Percentiles rank a stretch among this genome's conserved stretches.
phyloP scores from a whole-genome alignment of 306 rosid species.

The Trichosanthes truncata region DNA sequence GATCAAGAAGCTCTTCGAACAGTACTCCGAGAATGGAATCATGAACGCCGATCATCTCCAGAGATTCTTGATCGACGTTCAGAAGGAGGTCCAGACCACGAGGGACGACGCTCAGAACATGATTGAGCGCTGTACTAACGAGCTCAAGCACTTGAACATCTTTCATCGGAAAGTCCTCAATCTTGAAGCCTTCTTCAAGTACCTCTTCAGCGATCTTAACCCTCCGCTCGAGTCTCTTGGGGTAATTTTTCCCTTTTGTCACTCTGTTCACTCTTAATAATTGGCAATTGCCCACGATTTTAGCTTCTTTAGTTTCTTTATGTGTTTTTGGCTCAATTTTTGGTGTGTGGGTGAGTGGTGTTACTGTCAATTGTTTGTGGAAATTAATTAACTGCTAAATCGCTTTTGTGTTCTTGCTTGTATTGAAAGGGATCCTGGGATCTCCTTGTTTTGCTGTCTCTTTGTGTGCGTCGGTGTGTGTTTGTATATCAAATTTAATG shows the following conservation, averaged over 20 bases:
- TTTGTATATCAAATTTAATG: background rate
- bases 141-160: slow-evolving; percentile 45
- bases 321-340: background rate
- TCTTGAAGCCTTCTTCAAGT: slow-evolving; percentile 74
- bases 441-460: background rate
- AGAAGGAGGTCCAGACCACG: slow-evolving; percentile 45
- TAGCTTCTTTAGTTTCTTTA: background rate
- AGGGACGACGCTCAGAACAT: slow-evolving; percentile 49
- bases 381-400: background rate
- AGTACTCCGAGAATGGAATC: slow-evolving; percentile 64
- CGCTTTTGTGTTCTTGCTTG: background rate
- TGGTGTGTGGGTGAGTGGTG: background rate
- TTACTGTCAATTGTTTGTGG: background rate
- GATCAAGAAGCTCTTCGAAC: slow-evolving; percentile 42
- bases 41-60: slow-evolving; percentile 53
- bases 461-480: background rate
- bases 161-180: slow-evolving; percentile 60
- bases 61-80: slow-evolving; percentile 52
- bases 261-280: background rate
- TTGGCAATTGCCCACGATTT: background rate
- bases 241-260: slow-evolving; percentile 20
- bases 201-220: slow-evolving; percentile 55
- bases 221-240: slow-evolving; percentile 39
- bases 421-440: background rate
- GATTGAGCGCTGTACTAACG: slow-evolving; percentile 31